Percentiles rank a stretch among this genome's conserved stretches.
These are phyloP conservation scores for Kwoniella newhampshirensis DNA, from an alignment of 768 basidiomycete species.

Conservation along the genomic window DNA sequence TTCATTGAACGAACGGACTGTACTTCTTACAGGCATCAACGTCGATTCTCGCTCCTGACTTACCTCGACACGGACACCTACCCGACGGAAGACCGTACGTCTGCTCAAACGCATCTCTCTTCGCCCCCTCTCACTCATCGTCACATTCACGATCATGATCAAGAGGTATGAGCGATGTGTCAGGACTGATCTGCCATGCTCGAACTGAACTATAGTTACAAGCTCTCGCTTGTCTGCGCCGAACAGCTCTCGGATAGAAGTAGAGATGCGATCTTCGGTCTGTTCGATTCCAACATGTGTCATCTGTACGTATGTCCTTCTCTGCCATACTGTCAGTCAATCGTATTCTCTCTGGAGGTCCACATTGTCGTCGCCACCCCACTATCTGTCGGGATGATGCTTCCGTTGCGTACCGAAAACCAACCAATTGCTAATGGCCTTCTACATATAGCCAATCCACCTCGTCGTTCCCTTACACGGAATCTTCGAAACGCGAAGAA, in stretches of 20 bases:
- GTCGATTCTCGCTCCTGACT: constrained; percentile 8
- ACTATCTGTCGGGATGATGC: no score
- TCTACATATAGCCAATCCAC: background rate
- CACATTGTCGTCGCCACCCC: no score
- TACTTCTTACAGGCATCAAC: constrained; percentile 21
- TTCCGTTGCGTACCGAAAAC: background rate
- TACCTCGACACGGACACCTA: background rate
- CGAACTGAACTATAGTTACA: constrained; percentile 11
- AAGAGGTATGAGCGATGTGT: no score
- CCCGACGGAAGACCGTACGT: background rate
- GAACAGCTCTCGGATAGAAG: background rate
- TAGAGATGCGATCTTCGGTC: constrained; percentile 17
- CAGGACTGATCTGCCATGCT: no score
- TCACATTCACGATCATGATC: no score
- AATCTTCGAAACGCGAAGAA: constrained; percentile 34
- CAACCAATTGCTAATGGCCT: background rate
- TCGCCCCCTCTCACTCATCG: background rate
- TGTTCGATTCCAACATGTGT: constrained; percentile 29
- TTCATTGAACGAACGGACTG: no score
- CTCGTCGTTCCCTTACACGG: constrained; percentile 22
- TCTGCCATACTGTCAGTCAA: no score
- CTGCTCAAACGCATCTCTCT: background rate
- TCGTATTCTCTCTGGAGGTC: no score
- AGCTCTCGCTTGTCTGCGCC: constrained; percentile 10
- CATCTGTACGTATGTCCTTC: constrained; percentile 17